Conservation (phyloP, 345 rosid genomes). For the Lepidium africanum region DNA sequence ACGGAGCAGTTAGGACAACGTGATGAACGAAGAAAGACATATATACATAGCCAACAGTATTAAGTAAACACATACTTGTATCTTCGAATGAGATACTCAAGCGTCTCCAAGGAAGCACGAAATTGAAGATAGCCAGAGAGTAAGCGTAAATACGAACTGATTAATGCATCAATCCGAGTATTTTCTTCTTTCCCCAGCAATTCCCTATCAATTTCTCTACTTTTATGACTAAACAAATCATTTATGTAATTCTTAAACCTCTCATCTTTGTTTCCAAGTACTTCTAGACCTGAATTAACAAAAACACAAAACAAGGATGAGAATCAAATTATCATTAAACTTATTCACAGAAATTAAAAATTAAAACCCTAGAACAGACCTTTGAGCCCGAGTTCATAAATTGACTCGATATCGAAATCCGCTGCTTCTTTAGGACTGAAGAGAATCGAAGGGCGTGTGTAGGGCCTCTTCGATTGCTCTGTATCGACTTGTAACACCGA, state of each 20-base stretch:
- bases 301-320: background rate
- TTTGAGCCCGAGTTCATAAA: conserved; percentile 47
- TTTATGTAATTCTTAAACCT: conserved; percentile 54
- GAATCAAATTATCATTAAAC: background rate
- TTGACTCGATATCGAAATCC: conserved; percentile 65
- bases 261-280: conserved; percentile 49
- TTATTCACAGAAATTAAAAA: background rate
- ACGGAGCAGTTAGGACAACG: background rate
- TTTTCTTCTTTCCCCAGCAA: conserved; percentile 56
- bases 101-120: conserved; percentile 55
- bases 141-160: conserved; percentile 53
- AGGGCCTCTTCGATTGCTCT: conserved; percentile 35
- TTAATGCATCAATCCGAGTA: conserved; percentile 42
- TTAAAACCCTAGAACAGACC: conserved; percentile 29
- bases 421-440: conserved; percentile 34
- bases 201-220: conserved; percentile 79
- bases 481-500: conserved; percentile 43
- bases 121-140: conserved; percentile 67
- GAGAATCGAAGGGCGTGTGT: conserved; percentile 34
- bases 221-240: conserved; percentile 67
- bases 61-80: conserved; percentile 49
- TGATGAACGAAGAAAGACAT: background rate
- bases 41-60: background rate
- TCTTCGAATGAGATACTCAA: conserved; percentile 91
- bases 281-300: conserved; percentile 64